These are phyloP conservation scores for Phtheirospermum japonicum DNA, from an alignment of 257 asterid species.

Conservation along the genomic window DNA sequence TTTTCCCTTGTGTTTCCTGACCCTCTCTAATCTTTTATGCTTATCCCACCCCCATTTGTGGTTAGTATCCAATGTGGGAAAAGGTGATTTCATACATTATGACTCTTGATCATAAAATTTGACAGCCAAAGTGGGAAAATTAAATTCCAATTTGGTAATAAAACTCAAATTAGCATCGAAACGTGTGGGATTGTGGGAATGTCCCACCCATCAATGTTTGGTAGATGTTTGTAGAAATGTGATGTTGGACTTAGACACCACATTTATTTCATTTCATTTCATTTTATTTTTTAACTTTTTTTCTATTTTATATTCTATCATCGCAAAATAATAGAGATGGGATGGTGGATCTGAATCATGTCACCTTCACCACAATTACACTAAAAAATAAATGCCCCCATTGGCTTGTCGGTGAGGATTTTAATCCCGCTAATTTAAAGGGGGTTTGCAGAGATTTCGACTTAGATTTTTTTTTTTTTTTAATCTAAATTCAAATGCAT, in stretches of 20 bases:
- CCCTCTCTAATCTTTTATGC: no score
- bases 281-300: no score
- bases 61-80: no score
- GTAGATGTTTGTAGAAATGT: constrained; percentile 32
- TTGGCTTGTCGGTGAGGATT: constrained; percentile 33
- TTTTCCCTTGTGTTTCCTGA: no score
- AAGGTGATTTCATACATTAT: no score
- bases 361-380: constrained; percentile 30
- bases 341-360: constrained; percentile 31
- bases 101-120: background rate
- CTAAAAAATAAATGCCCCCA: constrained; percentile 3
- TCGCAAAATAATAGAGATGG: constrained; percentile 35
- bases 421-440: background rate
- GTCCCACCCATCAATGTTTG: constrained; percentile 42
- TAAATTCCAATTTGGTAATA: no score
- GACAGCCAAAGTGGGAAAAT: no score
- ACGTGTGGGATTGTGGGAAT: constrained; percentile 14
- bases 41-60: no score
- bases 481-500: background rate
- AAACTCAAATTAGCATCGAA: no score
- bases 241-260: constrained; percentile 31
- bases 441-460: no score
- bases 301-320: constrained; percentile 14
- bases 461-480: no score
- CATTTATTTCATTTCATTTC: background rate